Evolutionary conservation across 176 grass and related monocot genomes (phyloP).

Genomic region (Canna indica): DNA sequence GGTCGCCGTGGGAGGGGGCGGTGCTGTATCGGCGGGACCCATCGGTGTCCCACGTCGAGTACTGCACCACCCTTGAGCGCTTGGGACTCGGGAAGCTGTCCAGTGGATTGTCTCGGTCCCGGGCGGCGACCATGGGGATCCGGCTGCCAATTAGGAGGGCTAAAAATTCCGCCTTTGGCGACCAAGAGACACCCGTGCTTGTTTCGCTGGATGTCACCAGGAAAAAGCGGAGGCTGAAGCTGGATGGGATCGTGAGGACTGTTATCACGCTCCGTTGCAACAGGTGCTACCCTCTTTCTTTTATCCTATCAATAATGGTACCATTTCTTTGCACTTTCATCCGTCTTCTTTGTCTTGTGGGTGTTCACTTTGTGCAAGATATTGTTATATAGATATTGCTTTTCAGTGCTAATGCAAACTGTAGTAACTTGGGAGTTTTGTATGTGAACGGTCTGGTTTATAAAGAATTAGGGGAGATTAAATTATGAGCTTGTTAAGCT

Average conservation of each 20-base stretch:
- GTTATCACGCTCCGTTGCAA: slow-evolving; percentile 71
- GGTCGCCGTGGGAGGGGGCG: slow-evolving; percentile 54
- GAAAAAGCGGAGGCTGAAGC: slow-evolving; percentile 46
- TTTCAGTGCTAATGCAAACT: no score
- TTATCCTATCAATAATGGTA: not conserved
- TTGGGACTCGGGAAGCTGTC: slow-evolving; percentile 57
- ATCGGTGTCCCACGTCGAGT: slow-evolving; percentile 50
- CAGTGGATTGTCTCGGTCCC: slow-evolving; percentile 31
- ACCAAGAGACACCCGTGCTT: slow-evolving; percentile 41
- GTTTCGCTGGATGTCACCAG: slow-evolving; percentile 54
- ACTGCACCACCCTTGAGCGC: slow-evolving; percentile 50
- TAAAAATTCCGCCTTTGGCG: slow-evolving; percentile 4
- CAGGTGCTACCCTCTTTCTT: slow-evolving; percentile 25
- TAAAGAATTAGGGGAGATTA: no score
- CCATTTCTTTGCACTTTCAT: no score
- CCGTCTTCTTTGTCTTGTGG: no score
- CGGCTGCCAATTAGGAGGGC: slow-evolving; percentile 7
- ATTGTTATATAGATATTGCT: no score
- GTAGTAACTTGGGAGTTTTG: no score
- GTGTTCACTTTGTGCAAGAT: no score
- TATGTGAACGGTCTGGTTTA: no score
- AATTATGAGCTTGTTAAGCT: no score
- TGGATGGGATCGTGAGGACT: slow-evolving; percentile 67
- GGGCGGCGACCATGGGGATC: slow-evolving; percentile 56
- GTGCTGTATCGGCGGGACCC: slow-evolving; percentile 66